These are phyloP conservation scores for Phialocephala sp. DNA, from an alignment of 2,329 filamentous ascomycete species.

Conservation along the genomic window DNA sequence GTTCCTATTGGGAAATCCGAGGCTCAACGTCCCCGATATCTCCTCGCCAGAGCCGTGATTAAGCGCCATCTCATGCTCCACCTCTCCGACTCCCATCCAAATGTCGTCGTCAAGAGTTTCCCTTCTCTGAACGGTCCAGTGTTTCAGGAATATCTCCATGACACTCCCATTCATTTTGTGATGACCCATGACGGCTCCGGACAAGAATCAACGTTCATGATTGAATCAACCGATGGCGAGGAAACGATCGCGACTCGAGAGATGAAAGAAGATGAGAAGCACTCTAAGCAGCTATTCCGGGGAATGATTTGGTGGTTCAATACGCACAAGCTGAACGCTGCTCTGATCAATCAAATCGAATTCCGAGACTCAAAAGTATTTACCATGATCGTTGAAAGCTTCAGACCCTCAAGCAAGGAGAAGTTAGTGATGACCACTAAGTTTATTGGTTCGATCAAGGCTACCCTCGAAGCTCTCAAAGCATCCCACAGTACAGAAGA, in stretches of 20 bases:
- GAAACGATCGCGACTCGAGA: not conserved
- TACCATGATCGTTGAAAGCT: constrained; percentile 52
- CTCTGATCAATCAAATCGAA: constrained; percentile 66
- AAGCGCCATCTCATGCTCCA: constrained; percentile 60
- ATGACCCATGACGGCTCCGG: constrained; percentile 68
- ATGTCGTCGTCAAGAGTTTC: constrained; percentile 48
- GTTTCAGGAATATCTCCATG: constrained; percentile 61
- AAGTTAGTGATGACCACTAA: constrained; percentile 27
- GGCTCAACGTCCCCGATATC: constrained; percentile 50
- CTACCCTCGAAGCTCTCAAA: constrained; percentile 22
- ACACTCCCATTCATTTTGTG: constrained; percentile 66
- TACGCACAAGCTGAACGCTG: constrained; percentile 62
- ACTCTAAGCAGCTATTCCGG: constrained; percentile 41
- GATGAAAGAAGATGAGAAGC: constrained; percentile 19
- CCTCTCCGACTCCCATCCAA: constrained; percentile 34
- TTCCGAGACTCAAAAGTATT: constrained; percentile 60
- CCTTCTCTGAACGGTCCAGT: constrained; percentile 51
- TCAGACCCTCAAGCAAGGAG: constrained; percentile 29
- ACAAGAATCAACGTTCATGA: constrained; percentile 12
- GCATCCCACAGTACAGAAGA: constrained; percentile 14
- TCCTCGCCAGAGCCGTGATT: constrained; percentile 66
- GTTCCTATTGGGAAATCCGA: constrained; percentile 51
- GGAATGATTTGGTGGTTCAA: constrained; percentile 61
- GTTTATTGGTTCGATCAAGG: constrained; percentile 28
- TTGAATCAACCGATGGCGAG: not conserved